phyloP scores from a whole-genome alignment of 2,329 filamentous ascomycete species.

The Penicillium psychrosexuale region DNA sequence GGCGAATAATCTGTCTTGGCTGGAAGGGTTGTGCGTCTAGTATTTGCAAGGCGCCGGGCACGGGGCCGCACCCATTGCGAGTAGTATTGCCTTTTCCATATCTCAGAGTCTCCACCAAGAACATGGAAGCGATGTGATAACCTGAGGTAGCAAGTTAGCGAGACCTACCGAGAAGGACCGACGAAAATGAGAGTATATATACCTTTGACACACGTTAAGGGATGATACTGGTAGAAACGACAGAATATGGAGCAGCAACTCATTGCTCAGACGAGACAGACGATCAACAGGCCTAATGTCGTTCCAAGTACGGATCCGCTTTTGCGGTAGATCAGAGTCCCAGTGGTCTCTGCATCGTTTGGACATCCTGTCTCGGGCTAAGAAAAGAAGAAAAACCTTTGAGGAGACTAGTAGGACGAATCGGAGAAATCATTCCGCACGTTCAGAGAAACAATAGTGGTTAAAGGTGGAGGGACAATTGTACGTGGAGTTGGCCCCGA shows the following conservation, averaged over 20 bases:
- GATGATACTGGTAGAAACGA: constrained; percentile 68
- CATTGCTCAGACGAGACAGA: constrained; percentile 75
- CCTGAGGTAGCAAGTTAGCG: constrained; percentile 15
- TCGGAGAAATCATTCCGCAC: neutral
- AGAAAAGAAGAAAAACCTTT: neutral
- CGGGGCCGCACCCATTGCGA: constrained; percentile 79
- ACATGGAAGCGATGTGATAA: constrained; percentile 69
- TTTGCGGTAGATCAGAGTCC: constrained; percentile 31
- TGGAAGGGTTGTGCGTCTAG: constrained; percentile 45
- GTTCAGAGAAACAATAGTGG: neutral
- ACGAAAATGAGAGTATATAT: constrained; percentile 16
- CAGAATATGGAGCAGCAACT: constrained; percentile 80
- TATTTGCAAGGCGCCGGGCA: constrained; percentile 70
- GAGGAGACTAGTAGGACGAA: neutral
- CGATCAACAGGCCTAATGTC: constrained; percentile 49
- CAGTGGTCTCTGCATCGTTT: constrained; percentile 30
- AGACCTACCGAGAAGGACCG: neutral
- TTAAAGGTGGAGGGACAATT: neutral
- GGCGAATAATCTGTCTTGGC: constrained; percentile 52
- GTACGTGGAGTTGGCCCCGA: neutral
- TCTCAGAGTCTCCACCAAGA: constrained; percentile 74
- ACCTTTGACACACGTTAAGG: constrained; percentile 64
- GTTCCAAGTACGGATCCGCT: constrained; percentile 41
- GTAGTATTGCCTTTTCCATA: constrained; percentile 92
- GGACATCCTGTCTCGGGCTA: constrained; percentile 26